Conservation (phyloP, 1,139 yeast species). For the Debaryomyces robertsiae region DNA sequence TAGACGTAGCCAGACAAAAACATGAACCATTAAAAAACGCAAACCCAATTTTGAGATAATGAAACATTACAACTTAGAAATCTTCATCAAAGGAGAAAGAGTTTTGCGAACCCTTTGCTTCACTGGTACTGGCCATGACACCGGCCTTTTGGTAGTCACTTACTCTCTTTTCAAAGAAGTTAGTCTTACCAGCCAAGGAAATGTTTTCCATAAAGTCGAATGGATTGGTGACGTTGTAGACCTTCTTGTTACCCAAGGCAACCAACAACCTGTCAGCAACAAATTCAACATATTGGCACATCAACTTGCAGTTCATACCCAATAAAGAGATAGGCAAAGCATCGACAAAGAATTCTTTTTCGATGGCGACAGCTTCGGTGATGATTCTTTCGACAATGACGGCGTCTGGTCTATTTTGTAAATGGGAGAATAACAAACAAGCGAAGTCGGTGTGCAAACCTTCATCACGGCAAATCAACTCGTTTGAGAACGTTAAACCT, state of each 20-base stretch:
- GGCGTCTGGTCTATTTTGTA: conserved; percentile 82
- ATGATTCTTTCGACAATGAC: conserved; percentile 80
- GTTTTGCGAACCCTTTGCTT: conserved; percentile 32
- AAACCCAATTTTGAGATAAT: conserved; percentile 4
- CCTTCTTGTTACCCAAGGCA: conserved; percentile 87
- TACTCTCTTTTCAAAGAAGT: conserved; percentile 98
- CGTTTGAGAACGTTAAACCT: conserved; percentile 95
- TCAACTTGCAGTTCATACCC: conserved; percentile 89
- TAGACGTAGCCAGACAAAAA: conserved; percentile 8
- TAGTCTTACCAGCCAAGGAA: conserved; percentile 96
- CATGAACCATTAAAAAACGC: conserved; percentile 7
- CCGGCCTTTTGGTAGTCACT: conserved; percentile 99
- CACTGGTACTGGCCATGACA: conserved; percentile 69
- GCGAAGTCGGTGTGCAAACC: conserved; percentile 99
- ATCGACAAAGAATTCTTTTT: conserved; percentile 90
- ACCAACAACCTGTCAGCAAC: conserved; percentile 93
- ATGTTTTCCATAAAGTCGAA: conserved; percentile 99
- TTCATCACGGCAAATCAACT: conserved; percentile 96
- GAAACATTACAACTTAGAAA: conserved; percentile 28
- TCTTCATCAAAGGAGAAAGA: conserved; percentile 52
- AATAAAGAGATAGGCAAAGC: conserved; percentile 88
- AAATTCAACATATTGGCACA: conserved; percentile 97
- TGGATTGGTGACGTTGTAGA: conserved; percentile 87
- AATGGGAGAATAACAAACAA: conserved; percentile 89
- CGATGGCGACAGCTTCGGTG: conserved; percentile 93